Evolutionary conservation across 129 eudicot genomes (phyloP).

Genomic region (Glebionis coronaria): DNA sequence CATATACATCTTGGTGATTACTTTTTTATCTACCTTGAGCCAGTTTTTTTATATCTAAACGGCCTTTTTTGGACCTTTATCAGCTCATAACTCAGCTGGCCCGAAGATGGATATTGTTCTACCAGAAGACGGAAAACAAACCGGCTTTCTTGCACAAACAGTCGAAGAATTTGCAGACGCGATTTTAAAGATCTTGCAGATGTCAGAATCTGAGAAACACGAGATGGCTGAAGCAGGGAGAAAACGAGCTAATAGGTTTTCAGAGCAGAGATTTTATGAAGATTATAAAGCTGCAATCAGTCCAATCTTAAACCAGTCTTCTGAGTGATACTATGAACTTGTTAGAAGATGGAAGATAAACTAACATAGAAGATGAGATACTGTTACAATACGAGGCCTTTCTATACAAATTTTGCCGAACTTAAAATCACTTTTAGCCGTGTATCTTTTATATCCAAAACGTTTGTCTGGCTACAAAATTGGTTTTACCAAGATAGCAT

Average conservation of each 20-base stretch:
- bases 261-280: constrained; percentile 81
- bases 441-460: background rate
- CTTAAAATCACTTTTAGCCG: background rate
- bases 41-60: constrained; percentile 1
- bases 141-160: constrained; percentile 77
- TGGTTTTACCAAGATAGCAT: background rate
- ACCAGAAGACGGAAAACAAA: constrained; percentile 71
- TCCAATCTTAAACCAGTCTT: constrained; percentile 38
- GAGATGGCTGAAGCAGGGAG: constrained; percentile 88
- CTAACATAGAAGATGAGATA: constrained; percentile 18
- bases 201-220: constrained; percentile 61
- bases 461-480: background rate
- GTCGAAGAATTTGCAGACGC: constrained; percentile 80
- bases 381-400: background rate
- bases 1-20: constrained; percentile 1
- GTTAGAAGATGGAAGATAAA: constrained; percentile 15
- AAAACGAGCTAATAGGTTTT: constrained; percentile 69
- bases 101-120: constrained; percentile 94
- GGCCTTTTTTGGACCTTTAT: constrained; percentile 7
- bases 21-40: background rate
- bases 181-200: constrained; percentile 50
- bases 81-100: constrained; percentile 99
- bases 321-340: constrained; percentile 17
- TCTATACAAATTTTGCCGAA: background rate
- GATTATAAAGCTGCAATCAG: constrained; percentile 63